Evolutionary conservation across 805 yeast species (phyloP).

Genomic region (Kazachstania psychrophila): DNA sequence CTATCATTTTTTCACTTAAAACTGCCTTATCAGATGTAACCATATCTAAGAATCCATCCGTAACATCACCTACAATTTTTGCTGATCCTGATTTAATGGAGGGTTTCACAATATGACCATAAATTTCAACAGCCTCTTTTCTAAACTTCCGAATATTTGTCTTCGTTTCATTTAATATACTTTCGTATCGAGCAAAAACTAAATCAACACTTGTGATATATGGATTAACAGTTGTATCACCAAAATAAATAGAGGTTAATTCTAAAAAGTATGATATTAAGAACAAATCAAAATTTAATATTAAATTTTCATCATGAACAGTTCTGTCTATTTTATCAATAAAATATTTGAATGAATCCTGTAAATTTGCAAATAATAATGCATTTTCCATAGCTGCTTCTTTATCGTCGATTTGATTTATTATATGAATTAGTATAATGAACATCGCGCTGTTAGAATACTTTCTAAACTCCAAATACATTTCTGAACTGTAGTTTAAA

Average conservation of each 20-base stretch:
- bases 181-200: no score
- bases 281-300: conserved; percentile 21
- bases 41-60: not conserved
- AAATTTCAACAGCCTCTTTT: conserved; percentile 1
- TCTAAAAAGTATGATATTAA: conserved; percentile 15
- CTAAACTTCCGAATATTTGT: no score
- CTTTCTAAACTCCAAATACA: conserved; percentile 11
- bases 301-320: conserved; percentile 12
- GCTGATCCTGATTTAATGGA: no score
- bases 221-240: no score
- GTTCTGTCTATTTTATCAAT: conserved; percentile 6
- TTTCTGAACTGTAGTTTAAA: conserved; percentile 14
- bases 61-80: conserved; percentile 2
- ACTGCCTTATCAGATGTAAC: conserved; percentile 3
- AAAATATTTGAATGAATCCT: no score
- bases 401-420: conserved; percentile 6
- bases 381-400: conserved; percentile 4
- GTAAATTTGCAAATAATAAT: no score
- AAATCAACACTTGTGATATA: no score
- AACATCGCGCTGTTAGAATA: conserved; percentile 11
- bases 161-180: not conserved
- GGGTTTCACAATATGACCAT: no score
- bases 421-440: conserved; percentile 6
- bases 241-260: no score
- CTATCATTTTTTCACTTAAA: not conserved